Conservation (phyloP, 805 yeast genomes). For the Myxozyma sirexii region DNA sequence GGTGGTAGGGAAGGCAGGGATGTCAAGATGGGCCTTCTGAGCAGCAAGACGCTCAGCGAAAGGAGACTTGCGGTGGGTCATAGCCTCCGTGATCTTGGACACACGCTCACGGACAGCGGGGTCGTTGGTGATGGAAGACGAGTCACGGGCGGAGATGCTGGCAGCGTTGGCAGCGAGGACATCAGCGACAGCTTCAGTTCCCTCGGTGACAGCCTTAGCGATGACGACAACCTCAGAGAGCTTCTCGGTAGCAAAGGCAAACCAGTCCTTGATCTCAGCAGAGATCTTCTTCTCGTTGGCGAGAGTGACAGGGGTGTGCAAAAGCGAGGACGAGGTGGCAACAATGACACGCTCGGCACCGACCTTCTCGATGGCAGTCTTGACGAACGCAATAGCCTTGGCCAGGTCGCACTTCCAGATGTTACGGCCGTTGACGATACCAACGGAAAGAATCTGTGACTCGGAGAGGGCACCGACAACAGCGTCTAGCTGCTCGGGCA, state of each 20-base stretch:
- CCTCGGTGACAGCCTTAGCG: constrained; percentile 82
- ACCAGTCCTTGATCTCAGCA: constrained; percentile 90
- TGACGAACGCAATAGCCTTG: constrained; percentile 78
- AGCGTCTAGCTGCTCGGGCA: constrained; percentile 91
- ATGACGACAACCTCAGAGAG: constrained; percentile 85
- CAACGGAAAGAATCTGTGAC: constrained; percentile 85
- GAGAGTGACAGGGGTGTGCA: constrained; percentile 98
- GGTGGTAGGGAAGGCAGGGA: constrained; percentile 99
- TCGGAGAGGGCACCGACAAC: constrained; percentile 67
- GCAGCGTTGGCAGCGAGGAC: constrained; percentile 83
- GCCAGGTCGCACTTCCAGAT: constrained; percentile 97
- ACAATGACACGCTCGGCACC: constrained; percentile 86
- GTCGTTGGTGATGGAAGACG: constrained; percentile 88
- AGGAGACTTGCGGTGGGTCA: constrained; percentile 78
- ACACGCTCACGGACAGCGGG: constrained; percentile 87
- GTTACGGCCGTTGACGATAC: constrained; percentile 99
- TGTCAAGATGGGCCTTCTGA: constrained; percentile 84
- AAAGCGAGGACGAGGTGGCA: constrained; percentile 93
- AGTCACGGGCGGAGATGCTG: constrained; percentile 80
- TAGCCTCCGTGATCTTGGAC: constrained; percentile 65
- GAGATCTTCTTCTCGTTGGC: constrained; percentile 88
- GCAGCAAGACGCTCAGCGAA: constrained; percentile 85
- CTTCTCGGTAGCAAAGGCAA: constrained; percentile 98
- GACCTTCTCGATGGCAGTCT: constrained; percentile 79
- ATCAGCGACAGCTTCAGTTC: constrained; percentile 66